Evolutionary conservation across 2,329 filamentous ascomycete genomes (phyloP).

Genomic region (Thyridium curvatum): DNA sequence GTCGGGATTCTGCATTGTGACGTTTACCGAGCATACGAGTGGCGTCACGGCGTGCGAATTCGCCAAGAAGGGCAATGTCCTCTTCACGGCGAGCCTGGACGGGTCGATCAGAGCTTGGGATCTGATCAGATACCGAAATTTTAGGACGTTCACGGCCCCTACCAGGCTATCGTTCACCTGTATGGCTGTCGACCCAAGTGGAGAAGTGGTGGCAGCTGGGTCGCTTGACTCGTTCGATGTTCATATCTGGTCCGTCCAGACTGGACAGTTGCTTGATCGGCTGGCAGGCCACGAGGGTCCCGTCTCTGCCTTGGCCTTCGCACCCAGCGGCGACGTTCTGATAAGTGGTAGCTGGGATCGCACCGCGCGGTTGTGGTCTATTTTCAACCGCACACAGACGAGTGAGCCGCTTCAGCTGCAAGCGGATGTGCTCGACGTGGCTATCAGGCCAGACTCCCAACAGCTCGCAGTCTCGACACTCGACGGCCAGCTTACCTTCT

Average conservation of each 20-base stretch:
- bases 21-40: slow-evolving; percentile 93
- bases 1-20: slow-evolving; percentile 96
- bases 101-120: slow-evolving; percentile 96
- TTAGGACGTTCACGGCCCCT: slow-evolving; percentile 93
- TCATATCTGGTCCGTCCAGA: slow-evolving; percentile 98
- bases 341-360: slow-evolving; percentile 96
- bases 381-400: slow-evolving; percentile 89
- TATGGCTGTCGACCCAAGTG: slow-evolving; percentile 92
- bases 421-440: slow-evolving; percentile 81
- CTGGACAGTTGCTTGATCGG: slow-evolving; percentile 86
- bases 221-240: slow-evolving; percentile 96
- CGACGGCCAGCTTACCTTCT: slow-evolving; percentile 92
- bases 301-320: slow-evolving; percentile 81
- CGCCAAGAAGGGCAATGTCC: slow-evolving; percentile 87
- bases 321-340: slow-evolving; percentile 75
- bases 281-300: slow-evolving; percentile 91
- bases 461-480: slow-evolving; percentile 89
- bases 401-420: slow-evolving; percentile 91
- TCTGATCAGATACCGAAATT: slow-evolving; percentile 91
- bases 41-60: slow-evolving; percentile 94
- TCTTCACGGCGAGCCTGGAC: slow-evolving; percentile 93
- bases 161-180: slow-evolving; percentile 88
- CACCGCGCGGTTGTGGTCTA: slow-evolving; percentile 92
- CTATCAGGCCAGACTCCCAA: slow-evolving; percentile 82
- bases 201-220: slow-evolving; percentile 91